These are phyloP conservation scores for Solanum hybrid DNA, from an alignment of 305 asterid species.

Conservation along the genomic window DNA sequence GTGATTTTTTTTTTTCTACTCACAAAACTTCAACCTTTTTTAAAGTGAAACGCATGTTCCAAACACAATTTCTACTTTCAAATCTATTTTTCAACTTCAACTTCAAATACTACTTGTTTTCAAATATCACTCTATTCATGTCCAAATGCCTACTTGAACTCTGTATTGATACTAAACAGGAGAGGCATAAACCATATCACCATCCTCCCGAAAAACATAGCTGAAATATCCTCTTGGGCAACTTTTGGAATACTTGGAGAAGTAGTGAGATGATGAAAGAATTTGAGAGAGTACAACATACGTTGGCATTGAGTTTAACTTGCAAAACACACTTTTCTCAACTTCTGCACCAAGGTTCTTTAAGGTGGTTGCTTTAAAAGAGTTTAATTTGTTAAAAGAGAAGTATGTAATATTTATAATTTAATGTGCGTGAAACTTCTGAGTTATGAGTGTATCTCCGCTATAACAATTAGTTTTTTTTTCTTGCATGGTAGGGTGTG, in stretches of 20 bases:
- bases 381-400: not conserved
- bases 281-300: not conserved
- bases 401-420: not conserved
- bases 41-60: not conserved
- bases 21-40: not conserved
- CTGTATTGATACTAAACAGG: not conserved
- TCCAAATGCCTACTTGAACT: not conserved
- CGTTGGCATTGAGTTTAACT: not conserved
- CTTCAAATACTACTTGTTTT: not conserved
- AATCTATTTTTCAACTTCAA: not conserved
- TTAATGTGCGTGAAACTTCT: not conserved
- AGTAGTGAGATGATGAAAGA: not conserved
- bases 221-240: not conserved
- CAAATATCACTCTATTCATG: not conserved
- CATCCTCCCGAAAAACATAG: not conserved
- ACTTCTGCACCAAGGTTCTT: not conserved
- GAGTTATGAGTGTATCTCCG: not conserved
- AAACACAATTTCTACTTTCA: not conserved
- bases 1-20: not conserved
- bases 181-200: not conserved
- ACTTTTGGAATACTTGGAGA: not conserved
- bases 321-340: not conserved
- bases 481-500: constrained; percentile 59
- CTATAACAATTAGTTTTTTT: not conserved
- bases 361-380: not conserved